Evolutionary conservation across 129 eudicot genomes (phyloP), one percentile per base, ranked within the genome.

Genomic region (Dittrichia graveolens): DNA sequence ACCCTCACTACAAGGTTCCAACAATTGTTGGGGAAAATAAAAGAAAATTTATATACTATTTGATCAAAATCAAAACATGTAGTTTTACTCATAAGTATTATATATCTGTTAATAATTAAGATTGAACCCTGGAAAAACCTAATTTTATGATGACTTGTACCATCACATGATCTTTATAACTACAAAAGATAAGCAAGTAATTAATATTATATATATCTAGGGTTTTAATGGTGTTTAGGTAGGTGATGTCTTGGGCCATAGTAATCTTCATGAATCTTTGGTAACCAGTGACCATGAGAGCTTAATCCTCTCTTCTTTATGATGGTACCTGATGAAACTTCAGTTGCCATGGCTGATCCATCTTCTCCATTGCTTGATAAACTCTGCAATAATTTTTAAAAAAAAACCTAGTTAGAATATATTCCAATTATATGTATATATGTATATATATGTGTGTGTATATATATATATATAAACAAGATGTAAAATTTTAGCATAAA

Each of bases 251-350:
- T 77, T 44, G 96, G 96, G 64, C 92, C 92, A 72, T 82, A 84
- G 67, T 89, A 86, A 78, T 84, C 92, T 83, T 86, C 90, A 77
- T 89, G 86, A 71, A 86, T 77, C 42, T 76, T 81, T 81, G 96
- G 82, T 75, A 90, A 77, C 86, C 72, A 81, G 63, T 81, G 85
- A 44, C 12, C 42, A 72, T 80, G 86, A 52, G 79, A 34, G 50
- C 78, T 82, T 82, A 75, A 58, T 65, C 74, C 70, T 54, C 82
- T 80, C 81, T 69, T 82, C 73, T n/a, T 72, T 72, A 52, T 44
- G 57, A 71, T 78, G 24, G 71, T 86, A 87, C 87, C 87, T 89
- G 89, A 75, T 50, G 78, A 67, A 58, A 48, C 38, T 34, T 61
- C 73, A 43, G 72, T 79, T 13, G 37, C 78, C 56, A 60, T 61